Evolutionary conservation across 2,329 filamentous ascomycete species (phyloP).

Genomic region (Phialophora tarda): DNA sequence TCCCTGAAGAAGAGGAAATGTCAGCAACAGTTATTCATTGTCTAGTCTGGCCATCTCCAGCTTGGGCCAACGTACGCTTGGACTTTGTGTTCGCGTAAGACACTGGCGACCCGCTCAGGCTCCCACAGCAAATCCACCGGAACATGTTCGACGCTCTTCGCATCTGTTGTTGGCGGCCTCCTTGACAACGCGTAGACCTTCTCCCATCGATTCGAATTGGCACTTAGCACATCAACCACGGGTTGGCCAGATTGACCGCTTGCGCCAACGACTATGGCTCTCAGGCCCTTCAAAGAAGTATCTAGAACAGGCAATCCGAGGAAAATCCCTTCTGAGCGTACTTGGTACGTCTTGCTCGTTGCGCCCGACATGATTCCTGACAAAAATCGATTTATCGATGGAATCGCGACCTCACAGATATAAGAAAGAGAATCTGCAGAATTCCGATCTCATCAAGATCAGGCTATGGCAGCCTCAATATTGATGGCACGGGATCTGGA

Average conservation of each 20-base stretch:
- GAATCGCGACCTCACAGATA: slow-evolving; percentile 4
- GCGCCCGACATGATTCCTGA: slow-evolving; percentile 15
- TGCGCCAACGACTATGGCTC: slow-evolving; percentile 24
- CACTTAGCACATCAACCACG: slow-evolving; percentile 21
- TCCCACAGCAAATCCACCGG: slow-evolving; percentile 22
- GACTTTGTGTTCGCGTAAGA: slow-evolving; percentile 24
- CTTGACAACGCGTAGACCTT: slow-evolving; percentile 59
- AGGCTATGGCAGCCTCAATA: slow-evolving; percentile 8
- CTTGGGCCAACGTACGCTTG: slow-evolving; percentile 17
- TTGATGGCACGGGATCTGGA: slow-evolving; percentile 1
- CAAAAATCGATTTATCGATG: not conserved
- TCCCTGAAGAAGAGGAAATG: slow-evolving; percentile 17
- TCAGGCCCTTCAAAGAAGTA: slow-evolving; percentile 12
- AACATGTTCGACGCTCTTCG: slow-evolving; percentile 22
- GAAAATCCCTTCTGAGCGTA: slow-evolving; percentile 28
- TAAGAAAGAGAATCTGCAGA: not conserved
- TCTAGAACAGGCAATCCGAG: slow-evolving; percentile 27
- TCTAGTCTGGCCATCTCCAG: too few species aligned
- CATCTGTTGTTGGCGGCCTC: slow-evolving; percentile 47
- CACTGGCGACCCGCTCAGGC: slow-evolving; percentile 19
- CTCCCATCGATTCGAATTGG: slow-evolving; percentile 52
- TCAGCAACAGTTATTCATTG: too few species aligned
- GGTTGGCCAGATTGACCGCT: slow-evolving; percentile 23
- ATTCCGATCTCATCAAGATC: slow-evolving; percentile 7
- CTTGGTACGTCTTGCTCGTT: slow-evolving; percentile 21